Base-by-base conservation (phyloP, 352 stramenopile genomes). In the Globisporangium paroecandrum region DNA sequence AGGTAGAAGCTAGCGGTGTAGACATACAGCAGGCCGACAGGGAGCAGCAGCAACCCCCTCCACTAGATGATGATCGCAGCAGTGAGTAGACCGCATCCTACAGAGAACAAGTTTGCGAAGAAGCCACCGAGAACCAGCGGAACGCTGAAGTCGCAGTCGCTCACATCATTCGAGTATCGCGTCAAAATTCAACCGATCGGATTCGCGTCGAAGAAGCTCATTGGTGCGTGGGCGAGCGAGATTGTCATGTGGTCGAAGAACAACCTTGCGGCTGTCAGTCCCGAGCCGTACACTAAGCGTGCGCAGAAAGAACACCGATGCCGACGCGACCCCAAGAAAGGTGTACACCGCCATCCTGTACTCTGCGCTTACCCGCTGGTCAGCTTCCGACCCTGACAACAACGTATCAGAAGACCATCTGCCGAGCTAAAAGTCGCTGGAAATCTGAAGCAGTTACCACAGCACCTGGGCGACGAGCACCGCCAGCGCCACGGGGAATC, bases 31-130 rank as follows among this genome's bases (percentile, higher is more conserved):
- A 89, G 89, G 6, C 77, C 72, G 1, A 98, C 77, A 8, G 90
- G 90, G 13, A 97, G 36, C 7, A 98, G 65, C 10, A 96, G 60
- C 1, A 97, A 51, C n/a, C 93, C 88, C 1, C 82, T 87, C 62
- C 78, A 93, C 56, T 90, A 86, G 36, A 95, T 97, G 2, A 94
- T 85, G 63, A 91, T 83, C 15, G 94, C 69, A 24, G 97, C 94
- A 0, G 86, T 90, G 10, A 70, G 73, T 8, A 97, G 72, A 34
- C 80, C 90, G 66, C 89, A 96, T 0, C 89, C 72, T 4, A 88
- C 93, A 1, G 74, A 84, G 27, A 96, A 80, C 8, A 88, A 77
- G n/a, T 91, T 89, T 13, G 80, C 79, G 49, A 87, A 85, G 5
- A 22, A 22, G 43, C 22, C 10, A 29, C 25, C 25, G 32, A 38